phyloP scores from a whole-genome alignment of 2,329 filamentous ascomycete genomes.

The Dendryphion nanum region DNA sequence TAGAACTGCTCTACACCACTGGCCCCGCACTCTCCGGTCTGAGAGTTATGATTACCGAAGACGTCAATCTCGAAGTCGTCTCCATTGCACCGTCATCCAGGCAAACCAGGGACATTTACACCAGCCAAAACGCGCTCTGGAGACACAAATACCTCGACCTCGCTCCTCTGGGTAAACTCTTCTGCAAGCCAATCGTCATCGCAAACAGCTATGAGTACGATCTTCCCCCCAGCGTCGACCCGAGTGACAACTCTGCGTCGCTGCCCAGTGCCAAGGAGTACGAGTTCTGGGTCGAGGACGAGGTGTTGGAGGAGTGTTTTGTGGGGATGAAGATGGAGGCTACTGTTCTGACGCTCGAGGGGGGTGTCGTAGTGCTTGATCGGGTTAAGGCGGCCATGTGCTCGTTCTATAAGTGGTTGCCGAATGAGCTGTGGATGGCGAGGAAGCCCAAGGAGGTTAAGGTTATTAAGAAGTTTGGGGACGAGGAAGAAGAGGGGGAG shows the following conservation, averaged over 20 bases:
- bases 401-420: conserved; percentile 45
- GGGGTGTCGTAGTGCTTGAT: conserved; percentile 35
- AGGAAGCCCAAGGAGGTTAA: conserved; percentile 27
- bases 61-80: conserved; percentile 39
- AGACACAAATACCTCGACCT: conserved; percentile 45
- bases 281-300: conserved; percentile 67
- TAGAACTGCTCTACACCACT: conserved; percentile 29
- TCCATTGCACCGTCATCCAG: conserved; percentile 50
- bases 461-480: conserved; percentile 10
- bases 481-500: neutral
- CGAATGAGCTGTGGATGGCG: conserved; percentile 43
- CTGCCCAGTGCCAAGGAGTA: conserved; percentile 20
- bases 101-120: conserved; percentile 50
- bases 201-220: conserved; percentile 41
- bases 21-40: conserved; percentile 5
- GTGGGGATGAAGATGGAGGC: conserved; percentile 54
- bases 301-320: conserved; percentile 56
- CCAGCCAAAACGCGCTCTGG: conserved; percentile 27
- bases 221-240: conserved; percentile 28
- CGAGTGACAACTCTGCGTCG: conserved; percentile 8
- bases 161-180: conserved; percentile 53
- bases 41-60: conserved; percentile 19
- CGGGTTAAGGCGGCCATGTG: conserved; percentile 38
- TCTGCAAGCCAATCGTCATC: conserved; percentile 51
- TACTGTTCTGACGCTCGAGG: conserved; percentile 21